Evolutionary conservation across 345 rosid species (phyloP), one percentile per base, ranked within the genome.

Genomic region (Draba incana): DNA sequence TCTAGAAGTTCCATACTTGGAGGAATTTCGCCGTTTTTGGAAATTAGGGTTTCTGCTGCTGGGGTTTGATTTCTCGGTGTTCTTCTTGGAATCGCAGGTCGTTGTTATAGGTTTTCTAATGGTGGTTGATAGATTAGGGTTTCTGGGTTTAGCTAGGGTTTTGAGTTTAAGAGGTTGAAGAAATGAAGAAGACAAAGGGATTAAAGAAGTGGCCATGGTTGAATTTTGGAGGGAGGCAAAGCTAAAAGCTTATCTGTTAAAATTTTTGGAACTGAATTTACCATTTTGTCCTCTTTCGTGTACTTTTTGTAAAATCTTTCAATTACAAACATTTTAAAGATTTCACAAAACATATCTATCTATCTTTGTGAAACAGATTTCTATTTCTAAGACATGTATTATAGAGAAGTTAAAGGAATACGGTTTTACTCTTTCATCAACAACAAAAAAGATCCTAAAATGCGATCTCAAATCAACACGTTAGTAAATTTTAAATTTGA

Each of bases 1-100:
- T 81, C 97, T 76, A 8, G 96, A 93, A 65, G 83, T 83, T 49
- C 96, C 97, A 77, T 88, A 85, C 4, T 83, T 77, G 24, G 89
- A 79, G 47, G 70, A 82, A 45, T 67, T 81, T 37, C 82, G 80
- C 39, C 78, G 78, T 75, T 68, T 75, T 48, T 56, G 78, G 33
- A 75, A 75, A 68, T 75, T 68, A 43, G 75, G 78, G 81, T 69
- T 75, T 67, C 73, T 81, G 61, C 87, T 69, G 23, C 70, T 53
- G 64, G 88, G 84, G 71, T 76, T 86, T 37, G 65, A 68, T 1
- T 63, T 33, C 27, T 59, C 81, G 16, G 6, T 52, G 72, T 59
- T 51, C 15, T 59, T 58, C 24, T 79, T 73, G 20, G 88, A 84
- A 56, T 69, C 62, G 76, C 79, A 70, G 30, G n/a, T n/a, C n/a